Evolutionary conservation across 306 rosid species (phyloP), one percentile per base, ranked within the genome.

Genomic region (Ziziphus jujuba): DNA sequence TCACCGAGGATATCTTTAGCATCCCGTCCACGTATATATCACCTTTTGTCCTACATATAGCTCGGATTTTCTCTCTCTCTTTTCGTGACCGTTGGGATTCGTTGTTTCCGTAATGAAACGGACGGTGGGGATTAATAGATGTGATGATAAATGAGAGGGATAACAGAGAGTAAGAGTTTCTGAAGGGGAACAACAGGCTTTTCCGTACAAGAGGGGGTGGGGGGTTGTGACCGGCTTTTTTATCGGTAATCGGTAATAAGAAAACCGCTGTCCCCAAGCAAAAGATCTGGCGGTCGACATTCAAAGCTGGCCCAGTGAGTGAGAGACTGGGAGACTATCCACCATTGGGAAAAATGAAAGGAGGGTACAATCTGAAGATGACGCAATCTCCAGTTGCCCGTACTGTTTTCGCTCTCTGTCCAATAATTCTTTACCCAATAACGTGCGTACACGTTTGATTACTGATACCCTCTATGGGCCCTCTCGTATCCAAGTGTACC

Each of bases 231-330:
- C 35, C 59, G 43, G 59, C 62, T 45, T 53, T 60, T 40, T 47
- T 33, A 77, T 81, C 60, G 82, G 82, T 49, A 70, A 74, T 70
- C 77, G 80, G 61, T 28, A 61, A 73, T 36, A n/a, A n/a, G n/a
- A 62, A 15, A 9, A 52, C 49, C 44, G 8, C 36, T 24, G 61
- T 40, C 48, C 21, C 21, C 59, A 77, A 81, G 77, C 82, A 65
- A 73, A 77, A 70, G 75, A 77, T 76, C 53, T 59, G 77, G 60
- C 77, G 74, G 76, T 72, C 59, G 59, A 60, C 55, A 47, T 54
- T 75, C 70, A 59, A 66, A 68, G 36, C 59, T 49, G 19, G 17
- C 13, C 12, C n/a, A n/a, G n/a, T n/a, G n/a, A n/a, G n/a, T n/a
- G n/a, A n/a, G n/a, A n/a, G n/a, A n/a, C 28, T 20, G 6, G 3